Conservation (phyloP, 169 alveolate species). For the Ichthyophthirius multifiliis region DNA sequence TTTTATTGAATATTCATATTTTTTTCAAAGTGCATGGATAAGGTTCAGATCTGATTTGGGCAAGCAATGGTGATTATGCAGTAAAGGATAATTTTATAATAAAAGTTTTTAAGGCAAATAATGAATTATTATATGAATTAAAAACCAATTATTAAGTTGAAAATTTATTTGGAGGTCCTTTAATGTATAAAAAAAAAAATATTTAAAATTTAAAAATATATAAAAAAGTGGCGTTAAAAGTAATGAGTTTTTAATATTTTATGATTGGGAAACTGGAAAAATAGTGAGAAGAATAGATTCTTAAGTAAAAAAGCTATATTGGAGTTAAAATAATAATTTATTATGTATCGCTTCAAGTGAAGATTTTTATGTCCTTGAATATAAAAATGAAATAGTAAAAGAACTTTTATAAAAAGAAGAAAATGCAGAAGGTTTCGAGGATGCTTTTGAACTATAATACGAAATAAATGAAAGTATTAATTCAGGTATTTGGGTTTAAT, state of each 20-base stretch:
- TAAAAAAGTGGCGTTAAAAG: constrained; percentile 79
- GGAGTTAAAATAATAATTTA: constrained; percentile 63
- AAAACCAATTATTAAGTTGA: constrained; percentile 65
- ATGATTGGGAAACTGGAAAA: constrained; percentile 91
- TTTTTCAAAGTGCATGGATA: constrained; percentile 85
- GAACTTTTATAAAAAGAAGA: constrained; percentile 39
- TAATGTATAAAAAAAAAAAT: constrained; percentile 11
- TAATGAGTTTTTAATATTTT: constrained; percentile 90
- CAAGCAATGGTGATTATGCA: constrained; percentile 94
- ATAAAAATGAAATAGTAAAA: constrained; percentile 70
- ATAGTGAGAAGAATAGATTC: constrained; percentile 83
- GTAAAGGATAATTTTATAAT: constrained; percentile 82
- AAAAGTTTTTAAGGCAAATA: constrained; percentile 46
- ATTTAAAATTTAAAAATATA: neutral
- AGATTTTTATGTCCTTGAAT: constrained; percentile 79
- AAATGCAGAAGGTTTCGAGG: constrained; percentile 85
- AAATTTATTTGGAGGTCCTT: constrained; percentile 74
- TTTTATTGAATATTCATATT: neutral
- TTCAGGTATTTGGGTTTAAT: constrained; percentile 67
- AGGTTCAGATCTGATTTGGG: constrained; percentile 94
- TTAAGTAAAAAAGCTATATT: constrained; percentile 62
- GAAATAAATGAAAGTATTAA: constrained; percentile 75
- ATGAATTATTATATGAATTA: constrained; percentile 29
- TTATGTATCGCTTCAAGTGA: constrained; percentile 81
- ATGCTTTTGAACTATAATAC: constrained; percentile 84